These are phyloP conservation scores for Salix dunnii DNA, from an alignment of 345 rosid genomes.

Conservation along the genomic window DNA sequence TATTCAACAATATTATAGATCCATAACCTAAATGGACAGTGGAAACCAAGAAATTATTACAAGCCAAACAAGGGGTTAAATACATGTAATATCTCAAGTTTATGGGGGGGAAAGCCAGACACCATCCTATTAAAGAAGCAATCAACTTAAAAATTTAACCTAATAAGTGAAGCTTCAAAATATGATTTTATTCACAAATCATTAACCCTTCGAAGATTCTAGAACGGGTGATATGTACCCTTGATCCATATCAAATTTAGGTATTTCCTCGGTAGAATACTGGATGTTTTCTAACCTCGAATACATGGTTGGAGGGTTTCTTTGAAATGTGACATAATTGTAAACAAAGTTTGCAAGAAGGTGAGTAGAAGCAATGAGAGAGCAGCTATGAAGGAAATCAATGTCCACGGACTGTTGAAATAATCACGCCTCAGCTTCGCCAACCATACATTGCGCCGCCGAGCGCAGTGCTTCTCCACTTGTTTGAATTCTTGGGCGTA, in stretches of 20 bases:
- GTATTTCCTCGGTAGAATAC: not conserved
- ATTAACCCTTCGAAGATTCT: not conserved
- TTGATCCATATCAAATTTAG: not conserved
- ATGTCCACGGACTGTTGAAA: slow-evolving; percentile 24
- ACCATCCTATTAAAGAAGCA: too few species aligned
- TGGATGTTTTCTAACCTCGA: not conserved
- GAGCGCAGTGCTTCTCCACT: slow-evolving; percentile 10
- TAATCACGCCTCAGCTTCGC: slow-evolving; percentile 11
- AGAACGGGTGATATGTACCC: too few species aligned
- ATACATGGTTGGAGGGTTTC: not conserved
- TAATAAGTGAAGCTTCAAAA: too few species aligned
- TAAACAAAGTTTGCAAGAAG: not conserved
- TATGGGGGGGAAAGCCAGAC: too few species aligned
- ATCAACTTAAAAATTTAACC: too few species aligned
- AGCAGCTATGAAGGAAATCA: slow-evolving; percentile 18
- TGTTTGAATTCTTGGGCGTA: not conserved
- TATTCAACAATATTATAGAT: too few species aligned
- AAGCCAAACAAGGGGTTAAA: too few species aligned
- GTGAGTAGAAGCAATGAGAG: slow-evolving; percentile 5
- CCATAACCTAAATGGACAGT: too few species aligned
- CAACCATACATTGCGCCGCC: slow-evolving; percentile 4
- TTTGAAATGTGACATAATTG: not conserved
- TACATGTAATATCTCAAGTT: too few species aligned
- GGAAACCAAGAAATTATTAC: too few species aligned
- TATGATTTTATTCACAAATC: too few species aligned